Evolutionary conservation across 2,329 filamentous ascomycete genomes (phyloP).

Genomic region (Aspergillus ochraceus): DNA sequence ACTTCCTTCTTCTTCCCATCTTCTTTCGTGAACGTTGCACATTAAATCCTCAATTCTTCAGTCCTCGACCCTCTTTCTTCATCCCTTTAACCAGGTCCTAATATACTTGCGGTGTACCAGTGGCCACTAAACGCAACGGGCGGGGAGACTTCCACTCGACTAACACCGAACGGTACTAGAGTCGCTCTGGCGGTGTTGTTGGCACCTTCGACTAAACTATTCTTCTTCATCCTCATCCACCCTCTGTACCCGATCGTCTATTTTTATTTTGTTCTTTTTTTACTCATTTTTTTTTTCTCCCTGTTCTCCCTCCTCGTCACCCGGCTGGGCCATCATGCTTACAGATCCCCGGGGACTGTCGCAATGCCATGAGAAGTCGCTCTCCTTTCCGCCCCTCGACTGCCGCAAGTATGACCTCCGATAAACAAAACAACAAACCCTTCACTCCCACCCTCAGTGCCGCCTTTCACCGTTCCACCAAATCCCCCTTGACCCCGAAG

Average conservation of each 20-base stretch:
- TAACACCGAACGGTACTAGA: background rate
- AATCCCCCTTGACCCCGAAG: constrained; percentile 60
- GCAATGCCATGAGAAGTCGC: constrained; percentile 51
- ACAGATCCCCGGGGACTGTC: constrained; percentile 25
- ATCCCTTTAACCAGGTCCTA: background rate
- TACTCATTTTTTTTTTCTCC: too few relatives aligned
- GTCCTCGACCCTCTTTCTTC: background rate
- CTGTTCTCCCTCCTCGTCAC: constrained; percentile 7
- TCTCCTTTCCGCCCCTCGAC: constrained; percentile 28
- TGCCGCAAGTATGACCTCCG: constrained; percentile 49
- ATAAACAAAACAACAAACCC: constrained; percentile 58
- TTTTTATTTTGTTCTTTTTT: too few relatives aligned
- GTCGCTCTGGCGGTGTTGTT: too few relatives aligned
- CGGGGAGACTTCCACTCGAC: constrained; percentile 23
- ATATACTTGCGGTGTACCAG: background rate
- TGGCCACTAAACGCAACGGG: constrained; percentile 28
- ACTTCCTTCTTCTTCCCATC: too few relatives aligned
- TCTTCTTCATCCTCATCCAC: background rate
- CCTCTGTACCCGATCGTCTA: too few relatives aligned
- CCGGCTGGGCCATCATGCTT: constrained; percentile 38
- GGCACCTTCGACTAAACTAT: background rate
- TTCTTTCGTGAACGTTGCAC: background rate
- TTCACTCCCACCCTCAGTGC: constrained; percentile 70
- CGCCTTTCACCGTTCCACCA: constrained; percentile 56
- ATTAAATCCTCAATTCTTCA: background rate